These are phyloP conservation scores for Pestalotiopsis sp. DNA, from an alignment of 2,329 filamentous ascomycete species.

Conservation along the genomic window DNA sequence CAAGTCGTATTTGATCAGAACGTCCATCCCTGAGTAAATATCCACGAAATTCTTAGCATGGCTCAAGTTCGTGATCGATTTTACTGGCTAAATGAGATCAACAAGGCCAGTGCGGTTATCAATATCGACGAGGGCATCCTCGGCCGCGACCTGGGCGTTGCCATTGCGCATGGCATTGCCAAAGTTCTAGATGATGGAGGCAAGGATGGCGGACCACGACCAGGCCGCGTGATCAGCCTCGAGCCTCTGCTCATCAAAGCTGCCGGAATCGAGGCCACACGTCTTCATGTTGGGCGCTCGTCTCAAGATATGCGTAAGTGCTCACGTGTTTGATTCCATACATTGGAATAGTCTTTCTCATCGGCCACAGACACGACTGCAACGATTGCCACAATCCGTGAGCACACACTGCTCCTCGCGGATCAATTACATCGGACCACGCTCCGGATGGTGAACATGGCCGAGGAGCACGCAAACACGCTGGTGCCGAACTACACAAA, in stretches of 20 bases:
- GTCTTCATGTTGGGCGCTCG: slow-evolving; percentile 9
- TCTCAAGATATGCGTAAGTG: slow-evolving; percentile 10
- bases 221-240: slow-evolving; percentile 1
- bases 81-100: slow-evolving; percentile 12
- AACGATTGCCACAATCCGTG: neutral
- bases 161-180: slow-evolving; percentile 4
- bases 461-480: neutral
- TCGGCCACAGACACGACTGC: slow-evolving; percentile 3
- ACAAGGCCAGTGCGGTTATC: slow-evolving; percentile 9
- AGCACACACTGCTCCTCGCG: neutral
- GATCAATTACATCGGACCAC: neutral
- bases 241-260: slow-evolving; percentile 11
- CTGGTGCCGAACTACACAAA: slow-evolving; percentile 13
- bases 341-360: neutral
- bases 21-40: neutral
- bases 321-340: neutral
- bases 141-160: neutral
- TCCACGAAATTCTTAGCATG: neutral
- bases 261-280: slow-evolving; percentile 10
- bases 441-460: neutral
- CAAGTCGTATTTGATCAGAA: neutral
- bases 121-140: slow-evolving; percentile 5
- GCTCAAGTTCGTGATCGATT: slow-evolving; percentile 10
- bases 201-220: neutral
- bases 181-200: neutral